Percentiles rank a stretch among this genome's conserved stretches.
Evolutionary conservation across 192 early-diverging fungal genomes (phyloP).

Genomic region (Geosiphon pyriformis): DNA sequence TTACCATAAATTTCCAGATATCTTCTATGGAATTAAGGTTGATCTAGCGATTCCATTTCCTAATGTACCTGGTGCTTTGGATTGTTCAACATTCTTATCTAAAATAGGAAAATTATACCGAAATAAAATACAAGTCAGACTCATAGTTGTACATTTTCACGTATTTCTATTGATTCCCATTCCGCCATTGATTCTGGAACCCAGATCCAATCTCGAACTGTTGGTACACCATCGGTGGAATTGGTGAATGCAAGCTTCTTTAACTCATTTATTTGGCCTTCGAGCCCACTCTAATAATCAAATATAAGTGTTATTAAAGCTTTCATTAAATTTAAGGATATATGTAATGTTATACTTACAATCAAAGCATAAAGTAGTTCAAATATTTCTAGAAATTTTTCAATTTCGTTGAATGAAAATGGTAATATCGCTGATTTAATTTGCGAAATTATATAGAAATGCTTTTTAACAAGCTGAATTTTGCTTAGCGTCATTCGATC

Average conservation of each 20-base stretch:
- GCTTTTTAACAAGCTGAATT: background rate
- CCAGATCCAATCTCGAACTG: slow-evolving; percentile 24
- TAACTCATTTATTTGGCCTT: slow-evolving; percentile 15
- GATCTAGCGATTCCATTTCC: no score
- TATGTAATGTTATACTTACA: slow-evolving; percentile 12
- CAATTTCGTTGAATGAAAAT: slow-evolving; percentile 19
- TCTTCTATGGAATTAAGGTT: no score
- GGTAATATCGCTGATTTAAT: slow-evolving; percentile 7
- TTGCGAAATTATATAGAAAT: background rate
- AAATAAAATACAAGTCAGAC: no score
- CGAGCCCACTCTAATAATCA: slow-evolving; percentile 9
- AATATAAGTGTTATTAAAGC: slow-evolving; percentile 15
- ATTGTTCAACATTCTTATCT: no score
- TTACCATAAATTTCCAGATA: no score
- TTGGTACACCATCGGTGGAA: background rate
- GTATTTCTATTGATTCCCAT: background rate
- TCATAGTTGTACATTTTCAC: no score
- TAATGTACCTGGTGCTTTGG: no score
- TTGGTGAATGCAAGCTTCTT: slow-evolving; percentile 7
- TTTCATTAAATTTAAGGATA: background rate
- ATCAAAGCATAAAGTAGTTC: slow-evolving; percentile 22
- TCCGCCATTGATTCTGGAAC: slow-evolving; percentile 2
- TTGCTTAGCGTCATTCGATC: slow-evolving; percentile 6
- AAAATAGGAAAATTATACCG: no score
- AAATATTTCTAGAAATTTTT: slow-evolving; percentile 10